Conservation (phyloP, 2,329 filamentous ascomycete genomes). For the Neurospora sp. region DNA sequence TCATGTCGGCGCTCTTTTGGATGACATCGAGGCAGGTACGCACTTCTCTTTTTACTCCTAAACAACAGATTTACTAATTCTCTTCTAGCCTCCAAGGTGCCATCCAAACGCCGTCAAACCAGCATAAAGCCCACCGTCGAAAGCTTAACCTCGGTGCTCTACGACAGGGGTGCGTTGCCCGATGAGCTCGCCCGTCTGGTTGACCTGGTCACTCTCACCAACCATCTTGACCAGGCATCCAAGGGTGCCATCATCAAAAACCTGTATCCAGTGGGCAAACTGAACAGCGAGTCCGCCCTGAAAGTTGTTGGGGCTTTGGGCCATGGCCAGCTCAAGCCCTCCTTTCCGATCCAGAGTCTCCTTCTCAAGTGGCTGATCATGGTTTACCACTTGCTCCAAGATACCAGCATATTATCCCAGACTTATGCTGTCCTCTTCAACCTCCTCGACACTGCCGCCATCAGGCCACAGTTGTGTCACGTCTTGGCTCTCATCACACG, state of each 20-base stretch:
- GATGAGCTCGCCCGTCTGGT: constrained; percentile 53
- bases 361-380: constrained; percentile 72
- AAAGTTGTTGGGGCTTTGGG: constrained; percentile 65
- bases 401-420: constrained; percentile 51
- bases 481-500: constrained; percentile 69
- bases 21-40: constrained; percentile 16
- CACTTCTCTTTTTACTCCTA: not conserved
- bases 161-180: constrained; percentile 56
- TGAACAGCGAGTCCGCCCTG: constrained; percentile 51
- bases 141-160: constrained; percentile 50
- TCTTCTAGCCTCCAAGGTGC: constrained; percentile 42
- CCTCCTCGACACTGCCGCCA: constrained; percentile 67
- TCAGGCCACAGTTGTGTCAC: constrained; percentile 61
- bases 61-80: constrained; percentile 6
- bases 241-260: constrained; percentile 59
- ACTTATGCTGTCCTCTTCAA: constrained; percentile 72
- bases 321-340: constrained; percentile 65
- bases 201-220: constrained; percentile 55
- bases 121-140: constrained; percentile 56
- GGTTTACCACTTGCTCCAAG: constrained; percentile 61
- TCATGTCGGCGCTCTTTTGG: constrained; percentile 11
- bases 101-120: constrained; percentile 54
- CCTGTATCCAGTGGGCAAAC: constrained; percentile 59
- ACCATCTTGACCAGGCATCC: constrained; percentile 66
- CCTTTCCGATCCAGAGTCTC: constrained; percentile 57